Conservation (phyloP, 2,329 filamentous ascomycete genomes). For the Fusarium dimerum region DNA sequence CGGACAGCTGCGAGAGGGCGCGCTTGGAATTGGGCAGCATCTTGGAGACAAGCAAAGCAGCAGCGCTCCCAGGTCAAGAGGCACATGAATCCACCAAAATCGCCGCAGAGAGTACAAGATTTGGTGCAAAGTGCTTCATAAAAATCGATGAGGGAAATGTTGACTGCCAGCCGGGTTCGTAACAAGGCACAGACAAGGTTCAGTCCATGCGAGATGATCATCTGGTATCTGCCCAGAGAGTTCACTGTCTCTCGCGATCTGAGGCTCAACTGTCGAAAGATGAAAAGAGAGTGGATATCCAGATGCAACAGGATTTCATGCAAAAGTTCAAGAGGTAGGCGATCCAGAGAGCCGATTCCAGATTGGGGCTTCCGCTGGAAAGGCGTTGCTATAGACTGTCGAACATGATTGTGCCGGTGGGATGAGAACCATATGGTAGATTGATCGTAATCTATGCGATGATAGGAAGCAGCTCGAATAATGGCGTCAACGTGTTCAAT, state of each 20-base stretch:
- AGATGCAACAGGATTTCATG: slow-evolving; percentile 27
- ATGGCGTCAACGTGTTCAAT: slow-evolving; percentile 32
- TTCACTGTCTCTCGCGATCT: slow-evolving; percentile 24
- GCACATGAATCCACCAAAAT: slow-evolving; percentile 28
- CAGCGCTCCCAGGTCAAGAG: slow-evolving; percentile 31
- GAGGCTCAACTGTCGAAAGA: slow-evolving; percentile 31
- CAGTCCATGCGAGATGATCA: slow-evolving; percentile 23
- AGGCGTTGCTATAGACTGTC: slow-evolving; percentile 30
- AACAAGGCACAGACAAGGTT: slow-evolving; percentile 34
- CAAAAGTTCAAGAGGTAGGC: slow-evolving; percentile 35
- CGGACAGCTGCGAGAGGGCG: slow-evolving; percentile 17
- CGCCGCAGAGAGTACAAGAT: slow-evolving; percentile 26
- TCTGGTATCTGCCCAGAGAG: slow-evolving; percentile 27
- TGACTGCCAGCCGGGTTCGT: slow-evolving; percentile 25
- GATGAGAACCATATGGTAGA: slow-evolving; percentile 36
- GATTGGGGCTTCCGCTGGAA: slow-evolving; percentile 22
- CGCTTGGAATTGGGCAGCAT: slow-evolving; percentile 21
- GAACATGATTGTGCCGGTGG: slow-evolving; percentile 28
- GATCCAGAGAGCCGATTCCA: slow-evolving; percentile 29
- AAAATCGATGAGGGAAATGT: slow-evolving; percentile 26
- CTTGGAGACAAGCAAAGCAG: slow-evolving; percentile 30
- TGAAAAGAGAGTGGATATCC: slow-evolving; percentile 35
- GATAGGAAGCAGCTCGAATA: slow-evolving; percentile 30
- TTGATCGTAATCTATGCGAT: slow-evolving; percentile 29
- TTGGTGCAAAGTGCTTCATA: slow-evolving; percentile 28